Base-by-base conservation (phyloP, 768 basidiomycete genomes). In the Amanita molliuscula region DNA sequence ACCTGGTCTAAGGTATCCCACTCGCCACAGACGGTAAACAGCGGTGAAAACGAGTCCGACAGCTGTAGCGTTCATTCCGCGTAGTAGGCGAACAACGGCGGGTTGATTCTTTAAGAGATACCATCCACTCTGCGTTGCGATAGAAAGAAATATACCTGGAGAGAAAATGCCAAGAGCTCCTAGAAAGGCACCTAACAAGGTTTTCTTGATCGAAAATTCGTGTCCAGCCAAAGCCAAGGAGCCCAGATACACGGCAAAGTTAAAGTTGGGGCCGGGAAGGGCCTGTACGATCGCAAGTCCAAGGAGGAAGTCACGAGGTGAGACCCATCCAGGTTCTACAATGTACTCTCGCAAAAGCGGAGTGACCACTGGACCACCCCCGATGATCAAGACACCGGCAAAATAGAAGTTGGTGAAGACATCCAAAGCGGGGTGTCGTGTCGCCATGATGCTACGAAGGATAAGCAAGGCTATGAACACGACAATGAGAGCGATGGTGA, bases 281-380 rank as follows among this genome's bases (percentile, higher is more conserved):
- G 70, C 72, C 57, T 71, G 74, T 43, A 73, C 65, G 42, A 76
- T 67, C 18, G 76, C 76, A 25, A 77, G 65, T 6, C 76, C 76
- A 26, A 78, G 62, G 20, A 79, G 64, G 56, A 79, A 79, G 61
- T 79, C 75, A 40, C 75, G 67, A 7, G 74, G 67, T 18, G 68
- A 65, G 25, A 79, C 76, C 75, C 75, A 76, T 18, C 71, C 73
- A 28, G 65, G 65, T 18, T 70, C 66, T 21, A 80, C 77, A 1
- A 71, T 69, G 55, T 80, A 80, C 47, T 68, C 69, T 25, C 73
- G 63, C 13, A 78, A 61, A 5, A 78, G 65, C 9, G 77, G 77
- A 53, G 78, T 73, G 29, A 79, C 77, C 8, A 79, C 78, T 1
- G 78, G 77, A 33, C 78, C 78, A 11, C 77, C 78, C 25, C 71